Evolutionary conservation across 768 basidiomycete species (phyloP), one percentile per base, ranked within the genome.

Genomic region (Boletus pseudo-olivaceus): DNA sequence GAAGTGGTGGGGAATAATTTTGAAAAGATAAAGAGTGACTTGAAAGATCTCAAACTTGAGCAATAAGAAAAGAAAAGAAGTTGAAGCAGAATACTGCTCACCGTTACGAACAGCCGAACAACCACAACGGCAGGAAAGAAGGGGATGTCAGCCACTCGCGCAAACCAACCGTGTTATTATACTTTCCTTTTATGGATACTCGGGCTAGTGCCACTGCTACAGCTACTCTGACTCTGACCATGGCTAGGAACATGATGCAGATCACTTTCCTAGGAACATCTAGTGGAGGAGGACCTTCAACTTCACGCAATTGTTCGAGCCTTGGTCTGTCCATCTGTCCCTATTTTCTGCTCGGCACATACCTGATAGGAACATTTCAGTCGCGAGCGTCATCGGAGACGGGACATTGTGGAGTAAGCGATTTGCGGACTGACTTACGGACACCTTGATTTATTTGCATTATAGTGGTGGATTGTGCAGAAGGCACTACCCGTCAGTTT

Each of bases 401-500:
- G 77, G 79, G 17, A 73, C 79, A 9, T 71, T 88, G 26, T 90
- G 88, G 87, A 85, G 89, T 90, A 69, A 62, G 80, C 60, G 56
- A 33, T 44, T 32, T 23, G 50, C 29, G 26, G 20, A 30, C 46
- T 10, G 41, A 40, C 35, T 30, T 5, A 33, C 42, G 17, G 33
- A 17, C 33, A 10, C 20, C 9, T 42, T 55, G 47, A 56, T 55
- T 57, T 50, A 43, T 42, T 15, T 39, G 23, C 30, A 12, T 43
- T 40, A 27, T 62, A 89, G 88, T 92, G 85, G 78, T 92, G 20
- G 89, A 92, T 67, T 90, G 89, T 69, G 90, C 87, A 14, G 88
- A 91, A 70, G 90, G 90, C 34, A 90, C 89, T 12, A 71, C 80
- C 14, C 76, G 86, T 27, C 89, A 92, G 64, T 84, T 91, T 58